phyloP scores from a whole-genome alignment of 2,329 filamentous ascomycete species.

The Penicillium frequentans region DNA sequence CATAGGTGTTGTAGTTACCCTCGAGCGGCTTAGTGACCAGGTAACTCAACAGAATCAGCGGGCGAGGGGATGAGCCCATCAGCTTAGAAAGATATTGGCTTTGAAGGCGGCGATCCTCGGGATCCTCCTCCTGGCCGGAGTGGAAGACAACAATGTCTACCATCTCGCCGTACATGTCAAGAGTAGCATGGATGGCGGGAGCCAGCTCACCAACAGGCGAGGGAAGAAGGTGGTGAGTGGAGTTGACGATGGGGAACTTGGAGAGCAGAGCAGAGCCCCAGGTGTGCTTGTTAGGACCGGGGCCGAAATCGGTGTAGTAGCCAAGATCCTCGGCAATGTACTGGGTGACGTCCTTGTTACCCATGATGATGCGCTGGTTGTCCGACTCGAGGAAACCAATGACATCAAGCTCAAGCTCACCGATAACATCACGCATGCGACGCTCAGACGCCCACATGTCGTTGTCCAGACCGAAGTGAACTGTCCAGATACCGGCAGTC shows the following conservation, averaged over 20 bases:
- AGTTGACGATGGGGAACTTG: constrained; percentile 97
- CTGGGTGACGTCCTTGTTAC: constrained; percentile 93
- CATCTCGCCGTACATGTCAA: constrained; percentile 85
- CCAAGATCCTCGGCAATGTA: constrained; percentile 93
- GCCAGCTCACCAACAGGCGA: constrained; percentile 93
- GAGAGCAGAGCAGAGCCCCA: constrained; percentile 92
- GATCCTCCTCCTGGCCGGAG: constrained; percentile 95
- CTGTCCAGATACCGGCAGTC: constrained; percentile 97
- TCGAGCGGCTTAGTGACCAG: constrained; percentile 85
- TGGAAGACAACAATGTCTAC: constrained; percentile 98
- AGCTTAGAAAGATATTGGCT: constrained; percentile 79
- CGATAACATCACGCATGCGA: constrained; percentile 86
- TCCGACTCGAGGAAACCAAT: constrained; percentile 93
- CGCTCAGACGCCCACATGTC: constrained; percentile 98
- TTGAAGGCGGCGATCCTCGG: constrained; percentile 85
- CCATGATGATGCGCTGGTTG: constrained; percentile 98
- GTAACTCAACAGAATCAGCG: constrained; percentile 84
- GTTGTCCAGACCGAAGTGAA: constrained; percentile 96
- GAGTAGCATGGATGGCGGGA: constrained; percentile 92
- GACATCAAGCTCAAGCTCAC: constrained; percentile 95
- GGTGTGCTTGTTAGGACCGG: constrained; percentile 97
- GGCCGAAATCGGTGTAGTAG: constrained; percentile 98
- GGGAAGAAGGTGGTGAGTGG: constrained; percentile 90
- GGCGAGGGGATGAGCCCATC: constrained; percentile 80
- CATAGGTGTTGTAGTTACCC: constrained; percentile 97